Percentiles rank a stretch among this genome's conserved stretches.
Evolutionary conservation across 2,329 filamentous ascomycete genomes (phyloP).

Genomic region (Epicoccum sorghinum): DNA sequence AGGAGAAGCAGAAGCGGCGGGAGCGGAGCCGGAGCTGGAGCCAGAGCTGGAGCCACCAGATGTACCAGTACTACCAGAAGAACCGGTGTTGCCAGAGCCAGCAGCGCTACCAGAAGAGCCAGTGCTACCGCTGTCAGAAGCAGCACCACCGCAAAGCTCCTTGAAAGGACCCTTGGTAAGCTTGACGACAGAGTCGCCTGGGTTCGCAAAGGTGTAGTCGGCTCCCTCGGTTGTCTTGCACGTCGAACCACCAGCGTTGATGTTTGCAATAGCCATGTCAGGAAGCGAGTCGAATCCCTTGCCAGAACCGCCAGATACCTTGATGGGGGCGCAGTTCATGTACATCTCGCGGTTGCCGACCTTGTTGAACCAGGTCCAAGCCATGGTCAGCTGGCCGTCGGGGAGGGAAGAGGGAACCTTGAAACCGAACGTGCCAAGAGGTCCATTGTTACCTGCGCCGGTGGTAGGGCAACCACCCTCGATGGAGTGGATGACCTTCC

Average conservation of each 20-base stretch:
- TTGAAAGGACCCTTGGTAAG: constrained; percentile 31
- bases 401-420: constrained; percentile 74
- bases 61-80: constrained; percentile 10
- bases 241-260: constrained; percentile 63
- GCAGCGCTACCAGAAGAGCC: constrained; percentile 9
- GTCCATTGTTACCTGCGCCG: constrained; percentile 42
- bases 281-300: constrained; percentile 66
- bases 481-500: constrained; percentile 88
- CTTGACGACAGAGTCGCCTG: constrained; percentile 62
- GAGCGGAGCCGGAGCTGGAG: constrained; percentile 6
- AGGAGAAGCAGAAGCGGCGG: constrained; percentile 8
- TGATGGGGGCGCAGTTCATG: constrained; percentile 88
- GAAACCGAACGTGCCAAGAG: constrained; percentile 66
- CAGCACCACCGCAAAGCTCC: constrained; percentile 31
- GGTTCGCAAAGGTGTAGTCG: constrained; percentile 64
- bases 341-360: constrained; percentile 93
- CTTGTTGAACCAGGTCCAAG: constrained; percentile 92
- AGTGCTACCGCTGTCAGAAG: constrained; percentile 8
- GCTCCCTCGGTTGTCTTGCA: constrained; percentile 61
- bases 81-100: constrained; percentile 6
- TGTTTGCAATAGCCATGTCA: constrained; percentile 75
- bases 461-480: constrained; percentile 77
- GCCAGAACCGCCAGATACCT: constrained; percentile 60
- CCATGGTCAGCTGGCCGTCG: constrained; percentile 75
- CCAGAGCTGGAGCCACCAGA: constrained; percentile 2